These are phyloP conservation scores for Orbilia oligospora DNA, from an alignment of 2,329 filamentous ascomycete genomes.

Conservation along the genomic window DNA sequence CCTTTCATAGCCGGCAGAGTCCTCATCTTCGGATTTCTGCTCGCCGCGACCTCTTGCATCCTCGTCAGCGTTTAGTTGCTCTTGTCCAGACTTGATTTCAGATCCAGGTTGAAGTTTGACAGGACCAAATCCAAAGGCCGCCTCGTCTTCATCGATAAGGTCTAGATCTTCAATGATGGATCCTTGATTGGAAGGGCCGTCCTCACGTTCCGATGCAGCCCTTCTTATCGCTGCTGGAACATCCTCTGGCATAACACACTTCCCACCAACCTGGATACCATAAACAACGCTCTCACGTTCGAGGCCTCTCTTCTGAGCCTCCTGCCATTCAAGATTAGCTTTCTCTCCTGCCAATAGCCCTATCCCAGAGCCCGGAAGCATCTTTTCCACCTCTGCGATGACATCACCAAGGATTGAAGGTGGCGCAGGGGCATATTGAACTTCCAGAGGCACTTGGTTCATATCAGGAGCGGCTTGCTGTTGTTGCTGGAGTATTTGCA, in stretches of 20 bases:
- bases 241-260: constrained; percentile 56
- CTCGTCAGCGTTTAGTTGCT: neutral
- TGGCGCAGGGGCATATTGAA: constrained; percentile 25
- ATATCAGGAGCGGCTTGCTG: constrained; percentile 31
- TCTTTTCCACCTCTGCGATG: constrained; percentile 28
- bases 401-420: constrained; percentile 29
- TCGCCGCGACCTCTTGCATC: constrained; percentile 16
- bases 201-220: constrained; percentile 41
- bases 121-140: neutral
- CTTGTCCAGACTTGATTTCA: neutral
- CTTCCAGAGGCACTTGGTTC: constrained; percentile 1
- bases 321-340: constrained; percentile 41
- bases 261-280: constrained; percentile 54
- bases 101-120: neutral
- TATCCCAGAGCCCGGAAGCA: neutral
- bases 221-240: constrained; percentile 51
- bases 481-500: constrained; percentile 52
- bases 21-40: constrained; percentile 20
- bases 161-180: neutral
- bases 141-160: constrained; percentile 1
- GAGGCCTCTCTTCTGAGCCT: constrained; percentile 42
- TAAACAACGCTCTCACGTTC: constrained; percentile 54
- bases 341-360: constrained; percentile 31
- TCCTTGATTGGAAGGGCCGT: neutral
- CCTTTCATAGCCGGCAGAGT: constrained; percentile 21